Base-by-base conservation (phyloP, 495 filamentous ascomycete genomes). In the Xylaria intraflava region DNA sequence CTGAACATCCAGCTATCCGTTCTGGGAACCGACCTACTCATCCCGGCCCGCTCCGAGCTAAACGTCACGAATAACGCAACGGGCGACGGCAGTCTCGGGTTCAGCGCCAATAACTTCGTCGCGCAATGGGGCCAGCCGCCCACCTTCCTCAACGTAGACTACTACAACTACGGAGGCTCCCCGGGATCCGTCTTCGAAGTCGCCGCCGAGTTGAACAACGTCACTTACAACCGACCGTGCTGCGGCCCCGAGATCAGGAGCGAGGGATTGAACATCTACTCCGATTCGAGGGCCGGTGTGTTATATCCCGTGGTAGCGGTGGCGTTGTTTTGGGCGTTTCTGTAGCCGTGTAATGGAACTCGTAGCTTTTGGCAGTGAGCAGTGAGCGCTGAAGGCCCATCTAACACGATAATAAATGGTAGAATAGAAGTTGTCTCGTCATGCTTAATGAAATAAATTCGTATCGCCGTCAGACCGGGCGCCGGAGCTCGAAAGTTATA, bases 91-190 rank as follows among this genome's bases (percentile, higher is more conserved):
- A 90, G 85, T 68, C 70, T 96, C 39, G 90, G 89, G 0, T 52
- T 68, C 22, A 86, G 87, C 68, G 81, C 82, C 0, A 67, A 78
- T 8, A 78, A 82, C 42, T 97, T 92, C 66, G 79, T 76, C 72
- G 73, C 53, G 0, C 70, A 70, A 20, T 95, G 88, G 87, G 74
- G 74, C 19, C 79, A 85, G 31, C 76, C 86, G 1, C 92, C 92
- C 0, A 95, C 88, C 64, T 87, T 95, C 60, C 76, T 97, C 7
- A 80, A 96, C 23, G 89, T 96, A 4, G 92, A 97, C 65, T 94
- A 88, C 65, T 95, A 92, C 69, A 86, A 94, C 60, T 68, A 69
- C 46, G 89, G 87, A 46, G 73, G 71, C 11, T 80, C 70, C 47
- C 55, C 71, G 1, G 92, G 92, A n/a, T 86, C 86, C 3, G 92